These are phyloP conservation scores for Abrus precatorius DNA, from an alignment of 306 rosid species.

Conservation along the genomic window DNA sequence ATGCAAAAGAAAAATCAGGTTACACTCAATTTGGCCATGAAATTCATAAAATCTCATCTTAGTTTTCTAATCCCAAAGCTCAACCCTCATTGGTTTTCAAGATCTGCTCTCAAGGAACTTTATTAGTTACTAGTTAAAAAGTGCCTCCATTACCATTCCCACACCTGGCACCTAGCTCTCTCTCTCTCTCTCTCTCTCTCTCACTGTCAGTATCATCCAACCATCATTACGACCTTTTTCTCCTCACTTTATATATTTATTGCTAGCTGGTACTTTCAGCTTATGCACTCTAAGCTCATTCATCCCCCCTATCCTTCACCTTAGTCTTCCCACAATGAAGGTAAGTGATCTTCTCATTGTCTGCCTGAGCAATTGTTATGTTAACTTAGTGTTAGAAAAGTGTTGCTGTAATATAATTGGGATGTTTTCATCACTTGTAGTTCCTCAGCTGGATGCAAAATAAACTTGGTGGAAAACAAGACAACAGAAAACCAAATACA, in stretches of 20 bases:
- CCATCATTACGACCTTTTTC: conserved; percentile 39
- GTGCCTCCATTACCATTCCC: conserved; percentile 5
- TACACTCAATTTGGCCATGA: conserved; percentile 62
- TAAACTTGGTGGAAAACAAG: conserved; percentile 78
- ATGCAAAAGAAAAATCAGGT: conserved; percentile 46
- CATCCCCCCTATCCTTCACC: conserved; percentile 31
- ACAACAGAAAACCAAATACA: conserved; percentile 63
- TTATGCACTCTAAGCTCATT: conserved; percentile 35
- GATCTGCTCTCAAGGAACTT: conserved; percentile 60
- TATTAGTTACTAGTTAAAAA: conserved; percentile 43
- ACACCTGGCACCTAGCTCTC: conserved; percentile 42
- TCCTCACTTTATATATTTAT: conserved; percentile 51
- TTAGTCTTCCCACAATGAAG: conserved; percentile 69
- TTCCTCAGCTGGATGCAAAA: conserved; percentile 94
- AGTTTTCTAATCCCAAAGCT: conserved; percentile 65
- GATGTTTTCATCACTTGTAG: conserved; percentile 57
- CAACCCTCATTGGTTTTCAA: conserved; percentile 60
- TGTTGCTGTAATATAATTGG: not conserved
- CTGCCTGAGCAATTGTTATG: not conserved
- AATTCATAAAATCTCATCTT: conserved; percentile 62
- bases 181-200: conserved; percentile 28
- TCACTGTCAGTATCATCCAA: conserved; percentile 43
- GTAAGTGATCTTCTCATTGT: conserved; percentile 45
- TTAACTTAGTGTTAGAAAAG: conserved; percentile 8
- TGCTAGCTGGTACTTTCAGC: conserved; percentile 41